phyloP scores from a whole-genome alignment of 1,139 yeast species.

The Saccharomyces hybrid region DNA sequence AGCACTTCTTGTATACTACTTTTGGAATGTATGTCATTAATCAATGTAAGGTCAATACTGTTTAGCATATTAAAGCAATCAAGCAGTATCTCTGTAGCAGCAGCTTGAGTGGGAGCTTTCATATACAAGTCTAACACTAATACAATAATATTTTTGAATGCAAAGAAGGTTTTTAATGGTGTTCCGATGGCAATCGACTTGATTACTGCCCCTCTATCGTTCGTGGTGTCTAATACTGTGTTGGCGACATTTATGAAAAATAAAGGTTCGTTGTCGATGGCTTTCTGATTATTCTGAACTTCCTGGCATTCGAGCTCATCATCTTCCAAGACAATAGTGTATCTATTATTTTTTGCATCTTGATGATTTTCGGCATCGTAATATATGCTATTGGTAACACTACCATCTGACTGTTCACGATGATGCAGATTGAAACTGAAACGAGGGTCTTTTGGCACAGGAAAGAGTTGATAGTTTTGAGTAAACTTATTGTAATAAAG shows the following conservation, averaged over 20 bases:
- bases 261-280: slow-evolving; percentile 6
- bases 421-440: neutral
- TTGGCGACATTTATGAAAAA: slow-evolving; percentile 25
- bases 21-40: slow-evolving; percentile 14
- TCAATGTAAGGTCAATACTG: slow-evolving; percentile 20
- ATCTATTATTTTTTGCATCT: neutral
- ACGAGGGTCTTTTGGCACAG: slow-evolving; percentile 8
- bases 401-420: neutral
- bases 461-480: slow-evolving; percentile 18
- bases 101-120: slow-evolving; percentile 20
- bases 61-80: slow-evolving; percentile 23
- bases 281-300: neutral
- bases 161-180: slow-evolving; percentile 43
- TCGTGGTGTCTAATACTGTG: slow-evolving; percentile 18
- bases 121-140: slow-evolving; percentile 45
- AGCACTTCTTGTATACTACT: slow-evolving; percentile 16
- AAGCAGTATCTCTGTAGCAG: slow-evolving; percentile 10
- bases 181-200: slow-evolving; percentile 39
- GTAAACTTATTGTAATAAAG: slow-evolving; percentile 18
- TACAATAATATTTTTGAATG: slow-evolving; percentile 30
- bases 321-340: slow-evolving; percentile 9
- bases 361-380: neutral
- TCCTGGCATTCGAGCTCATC: slow-evolving; percentile 8
- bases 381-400: neutral
- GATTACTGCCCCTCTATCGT: slow-evolving; percentile 27